Base-by-base conservation (phyloP, 306 rosid species). In the Canavalia gladiata region DNA sequence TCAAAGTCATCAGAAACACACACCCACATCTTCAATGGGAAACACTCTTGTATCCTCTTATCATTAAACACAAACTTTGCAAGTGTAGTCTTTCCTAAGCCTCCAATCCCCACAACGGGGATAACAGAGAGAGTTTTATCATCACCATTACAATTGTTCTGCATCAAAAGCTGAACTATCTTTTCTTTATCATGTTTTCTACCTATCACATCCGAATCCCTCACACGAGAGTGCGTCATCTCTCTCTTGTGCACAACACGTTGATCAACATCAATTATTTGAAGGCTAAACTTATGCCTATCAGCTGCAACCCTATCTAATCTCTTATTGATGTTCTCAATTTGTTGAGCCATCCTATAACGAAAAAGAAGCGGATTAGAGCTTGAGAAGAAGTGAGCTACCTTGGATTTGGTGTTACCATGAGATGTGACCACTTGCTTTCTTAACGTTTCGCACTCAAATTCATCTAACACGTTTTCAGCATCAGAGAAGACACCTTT, bases 11-110 rank as follows among this genome's bases (percentile, higher is more conserved):
- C 18, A 50, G 69, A 81, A 18, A 73, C 75, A 63, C 77, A 57
- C 30, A 73, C 84, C 84, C 84, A 73, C 80, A 74, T 74, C 13
- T 8, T 56, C 39, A 69, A 4, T 4, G 54, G 7, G 35, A 81
- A 81, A 4, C 41, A 29, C 25, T 33, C 10, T 0, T 8, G 0
- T 8, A 63, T 37, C 54, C 78, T 54, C 7, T 31, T 12, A 4
- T 74, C 84, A 54, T 51, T 73, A 18, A 29, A 74, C 34, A 81
- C 79, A 34, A 28, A 28, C 31, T 74, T 81, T 13, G 79, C 80
- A 35, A 72, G 65, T 3, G 80, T 81, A 8, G 84, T 81, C 39
- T 81, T 81, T 9, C 84, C 84, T 68, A 81, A 35, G 1, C 84
- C 84, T 2, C 75, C 80, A 3, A 74, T 74, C 2, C 84, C 84